These are phyloP conservation scores for Venturia nashicola DNA, from an alignment of 2,329 filamentous ascomycete species.

Conservation along the genomic window DNA sequence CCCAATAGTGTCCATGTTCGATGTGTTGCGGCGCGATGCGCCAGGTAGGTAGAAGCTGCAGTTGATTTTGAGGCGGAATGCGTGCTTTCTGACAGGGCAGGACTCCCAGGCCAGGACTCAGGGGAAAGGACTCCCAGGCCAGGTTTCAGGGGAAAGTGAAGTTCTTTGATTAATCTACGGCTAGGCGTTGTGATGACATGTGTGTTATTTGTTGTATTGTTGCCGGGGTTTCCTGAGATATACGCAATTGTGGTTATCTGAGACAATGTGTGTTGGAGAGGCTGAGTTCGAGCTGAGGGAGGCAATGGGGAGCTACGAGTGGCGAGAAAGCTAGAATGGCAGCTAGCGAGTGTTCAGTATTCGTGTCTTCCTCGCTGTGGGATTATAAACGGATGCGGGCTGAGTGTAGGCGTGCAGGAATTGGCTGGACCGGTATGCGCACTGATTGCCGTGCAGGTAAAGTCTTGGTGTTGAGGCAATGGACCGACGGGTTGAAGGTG, in stretches of 20 bases:
- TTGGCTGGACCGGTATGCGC: background rate
- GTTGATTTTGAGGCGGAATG: background rate
- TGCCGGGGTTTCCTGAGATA: background rate
- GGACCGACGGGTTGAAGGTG: background rate
- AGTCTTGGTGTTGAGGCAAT: background rate
- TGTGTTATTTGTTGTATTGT: background rate
- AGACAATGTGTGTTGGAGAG: background rate
- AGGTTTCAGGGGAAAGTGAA: background rate
- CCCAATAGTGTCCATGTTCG: constrained; percentile 5
- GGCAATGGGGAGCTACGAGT: background rate
- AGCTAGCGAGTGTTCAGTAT: background rate
- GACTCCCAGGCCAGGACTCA: background rate
- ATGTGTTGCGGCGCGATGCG: background rate
- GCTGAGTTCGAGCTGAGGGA: background rate
- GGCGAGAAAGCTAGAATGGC: background rate
- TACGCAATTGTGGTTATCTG: background rate
- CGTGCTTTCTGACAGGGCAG: background rate
- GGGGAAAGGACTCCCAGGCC: background rate
- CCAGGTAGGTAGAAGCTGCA: background rate
- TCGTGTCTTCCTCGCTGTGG: background rate
- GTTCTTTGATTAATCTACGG: background rate
- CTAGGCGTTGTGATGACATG: background rate
- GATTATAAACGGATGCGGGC: background rate
- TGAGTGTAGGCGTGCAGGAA: background rate
- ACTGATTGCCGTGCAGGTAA: background rate